phyloP scores from a whole-genome alignment of 2,329 filamentous ascomycete species.

The Daldinia eschscholtzii region DNA sequence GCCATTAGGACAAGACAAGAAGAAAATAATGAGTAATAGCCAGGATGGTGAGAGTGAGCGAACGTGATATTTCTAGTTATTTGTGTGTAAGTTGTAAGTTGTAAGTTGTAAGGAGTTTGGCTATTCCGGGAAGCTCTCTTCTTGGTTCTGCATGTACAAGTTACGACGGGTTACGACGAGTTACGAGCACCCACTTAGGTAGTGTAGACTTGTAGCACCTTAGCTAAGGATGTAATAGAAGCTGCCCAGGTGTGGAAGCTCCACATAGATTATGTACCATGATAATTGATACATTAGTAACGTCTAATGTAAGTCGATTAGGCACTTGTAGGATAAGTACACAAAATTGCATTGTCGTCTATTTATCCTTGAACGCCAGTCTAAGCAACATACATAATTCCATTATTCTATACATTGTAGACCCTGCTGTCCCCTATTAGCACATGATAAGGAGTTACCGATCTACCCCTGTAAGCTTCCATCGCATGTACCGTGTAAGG shows the following conservation, averaged over 20 bases:
- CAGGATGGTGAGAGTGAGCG: conserved; percentile 8
- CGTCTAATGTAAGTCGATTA: not conserved
- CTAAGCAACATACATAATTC: not conserved
- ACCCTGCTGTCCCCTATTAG: not conserved
- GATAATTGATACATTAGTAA: conserved; percentile 18
- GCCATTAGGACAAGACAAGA: conserved; percentile 30
- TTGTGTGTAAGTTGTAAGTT: not conserved
- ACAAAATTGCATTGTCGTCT: not conserved
- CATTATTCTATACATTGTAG: not conserved
- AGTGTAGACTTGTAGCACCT: not conserved
- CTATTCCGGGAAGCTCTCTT: conserved; percentile 7
- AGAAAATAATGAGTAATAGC: conserved; percentile 9
- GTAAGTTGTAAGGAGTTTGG: conserved; percentile 10
- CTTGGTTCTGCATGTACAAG: not conserved
- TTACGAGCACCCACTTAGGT: not conserved
- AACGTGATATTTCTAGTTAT: not conserved
- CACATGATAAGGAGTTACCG: not conserved
- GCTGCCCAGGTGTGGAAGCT: not conserved
- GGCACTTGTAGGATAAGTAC: not conserved
- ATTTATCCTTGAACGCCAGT: not conserved
- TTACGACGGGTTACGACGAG: not conserved
- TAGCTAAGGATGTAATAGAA: conserved; percentile 1
- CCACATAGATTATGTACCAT: conserved; percentile 4
- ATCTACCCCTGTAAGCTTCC: conserved; percentile 17
- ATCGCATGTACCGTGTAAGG: conserved; percentile 9